phyloP scores from a whole-genome alignment of 768 basidiomycete species.

The Pholiota microspora region DNA sequence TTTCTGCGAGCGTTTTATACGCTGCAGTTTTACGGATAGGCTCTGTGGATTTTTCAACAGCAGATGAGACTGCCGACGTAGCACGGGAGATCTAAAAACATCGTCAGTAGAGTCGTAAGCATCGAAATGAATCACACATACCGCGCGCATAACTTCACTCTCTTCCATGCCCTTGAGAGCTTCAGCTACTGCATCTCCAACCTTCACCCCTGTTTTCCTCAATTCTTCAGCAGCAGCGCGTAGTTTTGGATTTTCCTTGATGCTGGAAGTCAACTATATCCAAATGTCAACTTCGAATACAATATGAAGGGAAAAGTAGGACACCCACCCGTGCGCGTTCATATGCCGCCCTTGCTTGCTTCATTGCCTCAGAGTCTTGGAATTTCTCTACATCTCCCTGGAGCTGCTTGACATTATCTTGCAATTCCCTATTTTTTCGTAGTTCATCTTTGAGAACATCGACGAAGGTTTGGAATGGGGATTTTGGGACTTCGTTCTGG shows the following conservation, averaged over 20 bases:
- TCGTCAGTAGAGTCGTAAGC: not conserved
- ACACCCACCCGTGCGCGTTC: conserved; percentile 85
- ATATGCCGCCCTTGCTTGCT: conserved; percentile 85
- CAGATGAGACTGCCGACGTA: conserved; percentile 80
- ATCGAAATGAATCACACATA: conserved; percentile 33
- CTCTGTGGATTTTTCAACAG: conserved; percentile 87
- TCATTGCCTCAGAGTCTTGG: conserved; percentile 97
- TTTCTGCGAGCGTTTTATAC: conserved; percentile 89
- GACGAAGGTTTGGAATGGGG: conserved; percentile 95
- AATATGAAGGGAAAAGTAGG: conserved; percentile 7
- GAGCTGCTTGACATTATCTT: conserved; percentile 95
- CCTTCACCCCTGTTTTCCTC: conserved; percentile 83
- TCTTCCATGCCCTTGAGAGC: conserved; percentile 94
- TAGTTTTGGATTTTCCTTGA: conserved; percentile 92
- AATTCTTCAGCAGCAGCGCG: conserved; percentile 93
- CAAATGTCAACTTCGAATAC: conserved; percentile 1
- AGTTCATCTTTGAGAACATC: conserved; percentile 92
- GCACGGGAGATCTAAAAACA: conserved; percentile 75
- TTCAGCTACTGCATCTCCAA: conserved; percentile 91
- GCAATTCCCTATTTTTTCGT: conserved; percentile 89
- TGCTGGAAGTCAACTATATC: conserved; percentile 80
- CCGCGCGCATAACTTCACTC: conserved; percentile 86
- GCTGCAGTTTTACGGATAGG: conserved; percentile 96
- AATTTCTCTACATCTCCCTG: conserved; percentile 97
- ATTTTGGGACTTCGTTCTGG: conserved; percentile 72